Base-by-base conservation (phyloP, 306 rosid species). In the Canavalia ensiformis region DNA sequence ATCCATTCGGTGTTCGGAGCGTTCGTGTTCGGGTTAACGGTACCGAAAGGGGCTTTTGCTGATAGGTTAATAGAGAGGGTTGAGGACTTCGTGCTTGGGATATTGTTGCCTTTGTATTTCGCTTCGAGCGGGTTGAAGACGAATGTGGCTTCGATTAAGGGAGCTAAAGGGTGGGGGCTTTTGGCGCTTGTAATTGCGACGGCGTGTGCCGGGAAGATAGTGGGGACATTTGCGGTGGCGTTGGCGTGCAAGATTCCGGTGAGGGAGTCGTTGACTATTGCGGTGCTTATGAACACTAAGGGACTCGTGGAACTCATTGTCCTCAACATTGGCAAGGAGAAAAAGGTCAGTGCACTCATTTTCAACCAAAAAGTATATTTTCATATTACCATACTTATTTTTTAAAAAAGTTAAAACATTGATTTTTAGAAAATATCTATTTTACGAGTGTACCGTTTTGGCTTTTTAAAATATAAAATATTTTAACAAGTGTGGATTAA, bases 311-410 rank as follows among this genome's bases (percentile, higher is more conserved):
- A 57, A 5, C 35, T 57, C 5, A 57, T 57, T 7, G 97, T 90
- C 59, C 97, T 92, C 65, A 90, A 92, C 77, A 89, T 92, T 68
- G 97, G 97, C 4, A 92, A 83, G 86, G 97, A 92, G 49, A 87
- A 92, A 86, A 84, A 87, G 91, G 97, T 91, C 78, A 44, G 47
- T 4, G 7, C 47, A 3, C 25, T 2, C 6, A 44, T 44, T 44
- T 44, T 44, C 47, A 44, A 44, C 7, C 6, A 5, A 18, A 18
- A 18, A 18, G 25, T 18, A 18, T 18, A 18, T 18, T 18, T 18
- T 18, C 25, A 18, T 18, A 18, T 18, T 18, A 18, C 25, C 25
- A 18, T 18, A 18, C 25, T 18, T 18, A 18, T 18, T 18, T 18
- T 18, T 18, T 18, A 18, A 18, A 18, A 18, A 18, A 18, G 25